phyloP scores from a whole-genome alignment of 2,329 filamentous ascomycete species.

The Ophiostoma sp. region DNA sequence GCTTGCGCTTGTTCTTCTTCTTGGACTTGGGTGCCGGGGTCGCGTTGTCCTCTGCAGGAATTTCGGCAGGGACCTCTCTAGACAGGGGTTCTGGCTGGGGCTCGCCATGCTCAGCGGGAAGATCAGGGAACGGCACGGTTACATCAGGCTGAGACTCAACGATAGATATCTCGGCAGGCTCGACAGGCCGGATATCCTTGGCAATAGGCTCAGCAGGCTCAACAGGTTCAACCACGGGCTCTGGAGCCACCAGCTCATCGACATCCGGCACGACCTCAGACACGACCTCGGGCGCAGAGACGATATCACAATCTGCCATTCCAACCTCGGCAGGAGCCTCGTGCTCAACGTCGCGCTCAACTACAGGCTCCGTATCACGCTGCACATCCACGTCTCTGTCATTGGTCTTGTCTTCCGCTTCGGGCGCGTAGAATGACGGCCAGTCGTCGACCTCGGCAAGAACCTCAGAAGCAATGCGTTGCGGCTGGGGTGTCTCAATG shows the following conservation, averaged over 20 bases:
- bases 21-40: neutral
- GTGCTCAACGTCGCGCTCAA: neutral
- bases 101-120: neutral
- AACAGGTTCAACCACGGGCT: constrained; percentile 2
- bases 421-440: constrained; percentile 8
- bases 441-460: neutral
- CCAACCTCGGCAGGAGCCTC: neutral
- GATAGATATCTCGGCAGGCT: neutral
- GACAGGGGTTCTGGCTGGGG: neutral
- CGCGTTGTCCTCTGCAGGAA: neutral
- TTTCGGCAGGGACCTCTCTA: neutral
- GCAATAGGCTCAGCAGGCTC: neutral
- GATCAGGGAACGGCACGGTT: constrained; percentile 3
- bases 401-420: neutral
- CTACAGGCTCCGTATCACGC: neutral
- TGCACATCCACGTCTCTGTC: neutral
- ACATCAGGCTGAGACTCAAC: neutral
- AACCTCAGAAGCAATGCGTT: neutral
- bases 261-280: neutral
- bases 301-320: neutral
- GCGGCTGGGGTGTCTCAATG: constrained; percentile 12
- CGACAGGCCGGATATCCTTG: neutral
- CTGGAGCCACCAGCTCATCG: neutral
- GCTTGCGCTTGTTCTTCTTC: constrained; percentile 12
- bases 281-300: neutral